Conservation (phyloP, 352 stramenopile species). For the Phytophthora ramorum region DNA sequence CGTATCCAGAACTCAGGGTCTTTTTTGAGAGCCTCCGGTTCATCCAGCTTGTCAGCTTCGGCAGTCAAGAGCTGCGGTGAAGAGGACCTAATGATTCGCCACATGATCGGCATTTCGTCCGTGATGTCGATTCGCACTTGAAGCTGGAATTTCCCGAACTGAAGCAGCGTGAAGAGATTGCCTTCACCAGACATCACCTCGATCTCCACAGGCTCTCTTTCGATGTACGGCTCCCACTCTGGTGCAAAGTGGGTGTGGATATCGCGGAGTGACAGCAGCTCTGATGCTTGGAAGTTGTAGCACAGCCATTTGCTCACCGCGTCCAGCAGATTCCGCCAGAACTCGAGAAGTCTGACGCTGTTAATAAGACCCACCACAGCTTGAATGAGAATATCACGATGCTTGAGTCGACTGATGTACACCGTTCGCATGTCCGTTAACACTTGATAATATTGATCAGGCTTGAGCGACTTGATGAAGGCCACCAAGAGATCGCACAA, state of each 20-base stretch:
- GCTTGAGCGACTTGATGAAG: constrained; percentile 31
- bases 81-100: constrained; percentile 48
- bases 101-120: constrained; percentile 46
- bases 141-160: constrained; percentile 47
- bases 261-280: constrained; percentile 48
- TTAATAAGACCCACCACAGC: constrained; percentile 57
- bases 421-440: constrained; percentile 22
- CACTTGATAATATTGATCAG: constrained; percentile 28
- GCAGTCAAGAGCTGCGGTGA: constrained; percentile 21
- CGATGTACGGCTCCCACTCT: constrained; percentile 44
- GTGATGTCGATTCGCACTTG: constrained; percentile 54
- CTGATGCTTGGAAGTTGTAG: constrained; percentile 20
- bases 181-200: constrained; percentile 16
- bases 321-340: constrained; percentile 61
- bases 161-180: constrained; percentile 36
- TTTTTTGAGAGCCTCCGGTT: constrained; percentile 9
- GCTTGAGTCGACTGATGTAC: constrained; percentile 25
- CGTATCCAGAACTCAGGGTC: constrained; percentile 48
- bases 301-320: constrained; percentile 32
- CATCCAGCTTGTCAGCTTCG: constrained; percentile 23
- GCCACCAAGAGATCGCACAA: constrained; percentile 36
- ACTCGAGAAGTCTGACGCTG: constrained; percentile 41
- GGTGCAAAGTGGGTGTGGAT: constrained; percentile 58
- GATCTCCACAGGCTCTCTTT: constrained; percentile 30
- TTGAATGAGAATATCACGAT: constrained; percentile 38